These are phyloP conservation scores for Neonectria magnoliae DNA, from an alignment of 2,329 filamentous ascomycete species.

Conservation along the genomic window DNA sequence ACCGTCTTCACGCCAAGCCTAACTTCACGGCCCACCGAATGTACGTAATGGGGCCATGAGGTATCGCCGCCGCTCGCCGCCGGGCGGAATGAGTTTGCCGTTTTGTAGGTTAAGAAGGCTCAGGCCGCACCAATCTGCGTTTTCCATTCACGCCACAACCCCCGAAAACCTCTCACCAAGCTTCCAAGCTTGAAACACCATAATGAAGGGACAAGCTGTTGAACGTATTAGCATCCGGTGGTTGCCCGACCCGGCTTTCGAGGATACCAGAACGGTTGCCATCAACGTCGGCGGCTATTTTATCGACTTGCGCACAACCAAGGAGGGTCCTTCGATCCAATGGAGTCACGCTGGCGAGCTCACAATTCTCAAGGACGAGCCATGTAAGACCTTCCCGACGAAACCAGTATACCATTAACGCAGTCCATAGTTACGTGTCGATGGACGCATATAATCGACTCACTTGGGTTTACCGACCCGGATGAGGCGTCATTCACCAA, in stretches of 20 bases:
- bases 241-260: slow-evolving; percentile 34
- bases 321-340: slow-evolving; percentile 25
- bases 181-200: not conserved
- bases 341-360: slow-evolving; percentile 38
- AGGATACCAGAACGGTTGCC: slow-evolving; percentile 38
- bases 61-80: slow-evolving; percentile 10
- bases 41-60: slow-evolving; percentile 9
- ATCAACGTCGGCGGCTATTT: slow-evolving; percentile 41
- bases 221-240: slow-evolving; percentile 40
- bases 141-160: no score
- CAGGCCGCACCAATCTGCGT: not conserved
- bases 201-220: slow-evolving; percentile 30
- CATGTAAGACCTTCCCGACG: slow-evolving; percentile 14
- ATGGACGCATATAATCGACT: slow-evolving; percentile 41
- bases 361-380: slow-evolving; percentile 27
- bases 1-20: not conserved
- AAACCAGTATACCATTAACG: not conserved
- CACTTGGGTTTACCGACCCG: slow-evolving; percentile 26
- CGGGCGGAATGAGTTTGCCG: slow-evolving; percentile 3
- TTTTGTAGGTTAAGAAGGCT: not conserved
- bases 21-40: not conserved
- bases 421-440: slow-evolving; percentile 30
- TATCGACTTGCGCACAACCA: slow-evolving; percentile 29
- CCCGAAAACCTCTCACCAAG: not conserved
- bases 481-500: slow-evolving; percentile 37